Evolutionary conservation across 129 eudicot genomes (phyloP).

Genomic region (carrot (Daucus carota)): DH1_v3.0 NC_030382.2:28638001-28638500

Average conservation of each 20-base stretch:
- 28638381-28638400: no score
- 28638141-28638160: not conserved
- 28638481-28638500: no score
- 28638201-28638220: conserved; percentile 4
- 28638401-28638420: no score
- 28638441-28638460: no score
- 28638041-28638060: not conserved
- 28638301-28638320: no score
- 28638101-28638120: no score
- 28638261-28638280: conserved; percentile 4
- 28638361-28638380: no score
- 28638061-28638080: not conserved
- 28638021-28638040: not conserved
- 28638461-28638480: no score
- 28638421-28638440: no score
- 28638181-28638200: not conserved
- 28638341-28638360: no score
- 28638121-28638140: not conserved
- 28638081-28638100: not conserved
- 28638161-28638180: not conserved
- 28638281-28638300: no score
- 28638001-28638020: not conserved
- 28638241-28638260: not conserved
- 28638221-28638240: not conserved
- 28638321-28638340: no score